A percentile compares a stretch with the other conserved stretches of the same genome.
Conservation (phyloP, 352 stramenopile genomes). For the Pseudoperonospora humuli region DNA sequence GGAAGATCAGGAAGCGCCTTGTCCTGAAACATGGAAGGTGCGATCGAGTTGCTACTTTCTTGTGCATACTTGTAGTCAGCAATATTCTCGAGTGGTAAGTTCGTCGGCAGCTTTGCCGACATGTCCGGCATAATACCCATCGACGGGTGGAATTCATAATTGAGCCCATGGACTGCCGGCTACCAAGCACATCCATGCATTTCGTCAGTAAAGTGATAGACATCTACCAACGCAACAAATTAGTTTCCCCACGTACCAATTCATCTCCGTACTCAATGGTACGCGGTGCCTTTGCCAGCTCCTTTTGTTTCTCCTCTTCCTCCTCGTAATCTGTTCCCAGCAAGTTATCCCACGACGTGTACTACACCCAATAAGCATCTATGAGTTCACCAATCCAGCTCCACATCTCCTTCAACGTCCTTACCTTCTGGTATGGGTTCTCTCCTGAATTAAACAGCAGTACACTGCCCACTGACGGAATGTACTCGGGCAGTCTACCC, state of each 20-base stretch:
- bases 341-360: slow-evolving; percentile 84
- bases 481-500: slow-evolving; percentile 69
- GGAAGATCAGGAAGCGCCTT: slow-evolving; percentile 68
- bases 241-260: slow-evolving; percentile 31
- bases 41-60: slow-evolving; percentile 58
- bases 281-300: slow-evolving; percentile 67
- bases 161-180: slow-evolving; percentile 57
- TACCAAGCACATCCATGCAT: slow-evolving; percentile 7
- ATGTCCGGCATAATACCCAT: slow-evolving; percentile 61
- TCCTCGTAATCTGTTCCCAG: slow-evolving; percentile 81
- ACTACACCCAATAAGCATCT: slow-evolving; percentile 26
- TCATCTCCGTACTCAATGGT: slow-evolving; percentile 79
- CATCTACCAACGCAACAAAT: neutral
- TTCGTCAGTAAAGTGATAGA: neutral
- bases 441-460: slow-evolving; percentile 85
- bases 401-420: neutral
- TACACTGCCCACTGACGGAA: slow-evolving; percentile 73
- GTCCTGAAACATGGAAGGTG: slow-evolving; percentile 78
- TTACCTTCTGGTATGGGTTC: slow-evolving; percentile 84
- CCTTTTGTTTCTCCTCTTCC: slow-evolving; percentile 80
- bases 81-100: slow-evolving; percentile 73
- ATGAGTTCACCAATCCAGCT: neutral
- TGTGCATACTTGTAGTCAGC: slow-evolving; percentile 74
- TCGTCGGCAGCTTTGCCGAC: slow-evolving; percentile 68
- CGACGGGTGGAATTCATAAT: slow-evolving; percentile 73